phyloP scores from a whole-genome alignment of 2,329 filamentous ascomycete genomes.

The Alternaria alternata region DNA sequence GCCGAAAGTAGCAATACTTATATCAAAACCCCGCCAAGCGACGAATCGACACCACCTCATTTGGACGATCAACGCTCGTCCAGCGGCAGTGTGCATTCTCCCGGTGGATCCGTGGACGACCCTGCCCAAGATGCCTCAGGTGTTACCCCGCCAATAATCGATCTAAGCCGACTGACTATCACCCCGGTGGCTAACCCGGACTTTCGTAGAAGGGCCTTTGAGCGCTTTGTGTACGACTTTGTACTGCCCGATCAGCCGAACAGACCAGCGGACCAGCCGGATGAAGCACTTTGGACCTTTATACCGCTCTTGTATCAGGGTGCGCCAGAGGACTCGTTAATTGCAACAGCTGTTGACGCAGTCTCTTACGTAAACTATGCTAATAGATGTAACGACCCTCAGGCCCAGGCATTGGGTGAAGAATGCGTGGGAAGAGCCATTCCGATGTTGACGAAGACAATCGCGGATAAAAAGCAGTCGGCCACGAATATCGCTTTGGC shows the following conservation, averaged over 20 bases:
- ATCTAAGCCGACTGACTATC: slow-evolving; percentile 26
- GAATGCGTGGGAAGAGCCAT: slow-evolving; percentile 34
- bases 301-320: slow-evolving; percentile 37
- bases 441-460: slow-evolving; percentile 31
- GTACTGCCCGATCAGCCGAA: slow-evolving; percentile 31
- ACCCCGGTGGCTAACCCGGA: slow-evolving; percentile 23
- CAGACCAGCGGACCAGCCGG: slow-evolving; percentile 22
- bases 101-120: slow-evolving; percentile 8
- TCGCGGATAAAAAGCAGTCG: slow-evolving; percentile 33
- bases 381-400: slow-evolving; percentile 33
- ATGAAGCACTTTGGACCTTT: slow-evolving; percentile 39
- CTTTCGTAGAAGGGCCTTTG: slow-evolving; percentile 36
- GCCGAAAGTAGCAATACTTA: slow-evolving; percentile 20
- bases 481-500: slow-evolving; percentile 32
- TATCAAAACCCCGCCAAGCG: slow-evolving; percentile 22
- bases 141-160: not conserved
- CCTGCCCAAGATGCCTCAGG: not conserved
- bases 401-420: slow-evolving; percentile 33
- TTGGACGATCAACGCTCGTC: slow-evolving; percentile 15
- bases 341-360: slow-evolving; percentile 33
- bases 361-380: slow-evolving; percentile 41
- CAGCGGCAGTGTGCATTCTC: slow-evolving; percentile 12
- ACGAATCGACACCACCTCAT: slow-evolving; percentile 18
- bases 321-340: slow-evolving; percentile 31
- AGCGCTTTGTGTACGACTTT: slow-evolving; percentile 46